phyloP scores from a whole-genome alignment of 176 grass and related monocot species.

The Avena atlantica region DNA sequence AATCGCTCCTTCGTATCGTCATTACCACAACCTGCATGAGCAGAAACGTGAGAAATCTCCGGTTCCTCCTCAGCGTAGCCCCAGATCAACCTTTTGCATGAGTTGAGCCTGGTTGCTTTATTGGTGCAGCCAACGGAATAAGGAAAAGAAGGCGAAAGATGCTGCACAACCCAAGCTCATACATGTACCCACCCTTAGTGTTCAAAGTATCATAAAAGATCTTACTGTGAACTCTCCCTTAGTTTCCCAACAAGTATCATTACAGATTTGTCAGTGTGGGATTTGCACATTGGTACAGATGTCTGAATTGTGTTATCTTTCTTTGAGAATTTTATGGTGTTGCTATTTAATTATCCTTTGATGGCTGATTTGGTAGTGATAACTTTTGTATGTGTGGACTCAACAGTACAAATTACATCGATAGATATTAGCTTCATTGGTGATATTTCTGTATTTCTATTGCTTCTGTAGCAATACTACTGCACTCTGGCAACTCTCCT shows the following conservation, averaged over 20 bases:
- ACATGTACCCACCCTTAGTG: background rate
- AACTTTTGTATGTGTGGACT: background rate
- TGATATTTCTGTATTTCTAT: background rate
- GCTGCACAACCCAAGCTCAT: background rate
- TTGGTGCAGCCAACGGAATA: background rate
- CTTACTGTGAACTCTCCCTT: background rate
- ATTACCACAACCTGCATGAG: constrained; percentile 1
- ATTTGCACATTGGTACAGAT: background rate
- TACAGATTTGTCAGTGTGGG: background rate
- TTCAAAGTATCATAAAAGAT: background rate
- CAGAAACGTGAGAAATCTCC: background rate
- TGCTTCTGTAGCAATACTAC: background rate
- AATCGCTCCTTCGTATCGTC: background rate
- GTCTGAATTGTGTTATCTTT: background rate
- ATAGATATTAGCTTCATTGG: background rate
- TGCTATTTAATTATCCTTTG: background rate
- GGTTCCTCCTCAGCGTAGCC: background rate
- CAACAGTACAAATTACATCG: background rate
- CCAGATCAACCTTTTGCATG: background rate
- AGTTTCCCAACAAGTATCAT: background rate
- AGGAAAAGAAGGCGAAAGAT: background rate
- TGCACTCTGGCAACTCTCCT: background rate
- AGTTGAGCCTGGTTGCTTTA: background rate
- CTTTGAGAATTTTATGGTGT: background rate
- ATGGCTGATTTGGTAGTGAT: background rate